A percentile compares a stretch with the other conserved stretches of the same genome.
Conservation (phyloP, 2,329 filamentous ascomycete species). For the Botrytis pseudocinerea region DNA sequence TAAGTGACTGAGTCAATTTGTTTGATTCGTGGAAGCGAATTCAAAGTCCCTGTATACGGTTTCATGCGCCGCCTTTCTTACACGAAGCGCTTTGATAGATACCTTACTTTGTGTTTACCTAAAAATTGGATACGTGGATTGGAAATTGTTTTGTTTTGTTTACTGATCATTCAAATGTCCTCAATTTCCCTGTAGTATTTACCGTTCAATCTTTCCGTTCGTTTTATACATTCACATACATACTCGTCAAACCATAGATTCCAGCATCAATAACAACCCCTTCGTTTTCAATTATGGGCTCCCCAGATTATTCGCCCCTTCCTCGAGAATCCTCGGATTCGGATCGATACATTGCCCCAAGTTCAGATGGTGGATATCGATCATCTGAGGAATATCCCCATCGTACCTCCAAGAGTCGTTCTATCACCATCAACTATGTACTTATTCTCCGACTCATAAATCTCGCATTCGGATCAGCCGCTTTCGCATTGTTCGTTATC, state of each 20-base stretch:
- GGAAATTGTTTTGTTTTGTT: background rate
- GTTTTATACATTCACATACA: background rate
- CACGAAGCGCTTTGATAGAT: background rate
- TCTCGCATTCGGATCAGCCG: background rate
- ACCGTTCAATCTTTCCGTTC: background rate
- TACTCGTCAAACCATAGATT: background rate
- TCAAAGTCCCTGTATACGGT: background rate
- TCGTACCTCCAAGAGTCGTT: background rate
- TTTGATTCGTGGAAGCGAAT: background rate
- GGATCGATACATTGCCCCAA: conserved; percentile 1
- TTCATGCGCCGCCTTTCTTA: background rate
- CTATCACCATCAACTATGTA: background rate
- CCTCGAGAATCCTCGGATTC: conserved; percentile 12
- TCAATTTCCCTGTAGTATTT: background rate
- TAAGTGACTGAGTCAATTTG: background rate
- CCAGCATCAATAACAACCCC: background rate
- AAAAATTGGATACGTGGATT: background rate
- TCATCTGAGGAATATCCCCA: background rate
- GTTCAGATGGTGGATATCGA: background rate
- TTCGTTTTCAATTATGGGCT: conserved; percentile 2
- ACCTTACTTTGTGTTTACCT: background rate
- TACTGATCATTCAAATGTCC: background rate
- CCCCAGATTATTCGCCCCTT: background rate
- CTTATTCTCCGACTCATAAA: conserved; percentile 1
- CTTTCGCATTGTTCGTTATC: background rate